Percentiles rank a stretch among this genome's conserved stretches.
Conservation (phyloP, 164 flowering plant genomes). For the Umbellularia californica region DNA sequence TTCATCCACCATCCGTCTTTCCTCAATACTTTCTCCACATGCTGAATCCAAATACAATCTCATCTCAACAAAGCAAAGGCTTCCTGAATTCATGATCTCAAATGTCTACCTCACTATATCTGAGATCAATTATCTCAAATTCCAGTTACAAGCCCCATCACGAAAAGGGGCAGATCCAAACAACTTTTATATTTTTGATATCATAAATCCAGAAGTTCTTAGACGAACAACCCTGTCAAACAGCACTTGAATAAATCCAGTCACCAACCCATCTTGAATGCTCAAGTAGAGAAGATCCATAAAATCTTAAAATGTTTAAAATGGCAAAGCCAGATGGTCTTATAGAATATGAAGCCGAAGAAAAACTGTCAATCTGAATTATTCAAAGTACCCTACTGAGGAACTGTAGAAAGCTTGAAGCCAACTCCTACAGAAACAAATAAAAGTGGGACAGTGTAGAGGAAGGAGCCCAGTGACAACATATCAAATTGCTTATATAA, state of each 20-base stretch:
- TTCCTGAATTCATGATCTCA: not conserved
- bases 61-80: not conserved
- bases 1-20: not conserved
- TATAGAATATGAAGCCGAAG: not conserved
- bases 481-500: not conserved
- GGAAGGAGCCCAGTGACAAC: not conserved
- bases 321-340: not conserved
- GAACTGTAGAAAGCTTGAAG: not conserved
- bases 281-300: not conserved
- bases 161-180: not conserved
- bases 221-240: not conserved
- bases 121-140: not conserved
- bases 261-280: not conserved
- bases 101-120: not conserved
- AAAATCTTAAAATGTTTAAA: too few relatives aligned
- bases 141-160: not conserved
- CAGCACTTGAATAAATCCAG: not conserved
- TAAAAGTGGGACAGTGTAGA: not conserved
- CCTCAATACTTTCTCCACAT: not conserved
- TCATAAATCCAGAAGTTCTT: too few relatives aligned
- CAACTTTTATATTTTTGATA: too few relatives aligned
- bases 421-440: constrained; percentile 6
- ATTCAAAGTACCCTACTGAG: not conserved
- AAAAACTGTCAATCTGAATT: not conserved
- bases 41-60: not conserved